A percentile compares a stretch with the other conserved stretches of the same genome.
phyloP scores from a whole-genome alignment of 306 rosid species.

The Inga oerstediana region DNA sequence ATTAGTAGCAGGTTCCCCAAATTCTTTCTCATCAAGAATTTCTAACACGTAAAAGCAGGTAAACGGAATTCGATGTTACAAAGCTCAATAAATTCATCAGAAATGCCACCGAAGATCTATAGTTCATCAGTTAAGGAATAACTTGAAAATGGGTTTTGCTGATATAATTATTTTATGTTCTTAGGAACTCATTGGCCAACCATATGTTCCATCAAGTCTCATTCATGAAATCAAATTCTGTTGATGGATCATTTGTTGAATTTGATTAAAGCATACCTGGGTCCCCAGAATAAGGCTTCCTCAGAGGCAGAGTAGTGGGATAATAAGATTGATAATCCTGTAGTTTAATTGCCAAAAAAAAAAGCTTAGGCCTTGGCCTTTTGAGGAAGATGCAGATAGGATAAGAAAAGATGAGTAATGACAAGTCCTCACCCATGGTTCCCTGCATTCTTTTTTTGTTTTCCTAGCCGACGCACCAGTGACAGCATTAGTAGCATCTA shows the following conservation, averaged over 20 bases:
- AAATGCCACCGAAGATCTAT: neutral
- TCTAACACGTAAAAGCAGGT: constrained; percentile 44
- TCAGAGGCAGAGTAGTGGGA: constrained; percentile 76
- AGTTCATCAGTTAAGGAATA: neutral
- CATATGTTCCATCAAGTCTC: neutral
- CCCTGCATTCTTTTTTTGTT: constrained; percentile 45
- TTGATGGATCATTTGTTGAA: constrained; percentile 12
- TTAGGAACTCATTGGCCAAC: neutral
- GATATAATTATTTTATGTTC: neutral
- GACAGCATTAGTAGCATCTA: constrained; percentile 38
- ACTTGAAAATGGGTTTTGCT: constrained; percentile 2
- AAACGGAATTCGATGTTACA: constrained; percentile 16
- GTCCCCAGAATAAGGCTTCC: constrained; percentile 77
- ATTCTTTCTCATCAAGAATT: constrained; percentile 66
- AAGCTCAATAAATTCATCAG: constrained; percentile 13
- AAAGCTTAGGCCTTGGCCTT: neutral
- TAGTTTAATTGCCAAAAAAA: constrained; percentile 9
- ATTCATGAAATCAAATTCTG: constrained; percentile 6
- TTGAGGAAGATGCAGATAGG: constrained; percentile 23
- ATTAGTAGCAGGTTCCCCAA: constrained; percentile 57
- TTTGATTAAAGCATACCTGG: constrained; percentile 60
- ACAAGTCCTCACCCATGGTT: constrained; percentile 75
- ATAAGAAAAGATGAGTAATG: neutral
- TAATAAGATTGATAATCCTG: constrained; percentile 62
- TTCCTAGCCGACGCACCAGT: constrained; percentile 14